Base-by-base conservation (phyloP, 2,329 filamentous ascomycete genomes). In the Pleurostoma richardsiae region DNA sequence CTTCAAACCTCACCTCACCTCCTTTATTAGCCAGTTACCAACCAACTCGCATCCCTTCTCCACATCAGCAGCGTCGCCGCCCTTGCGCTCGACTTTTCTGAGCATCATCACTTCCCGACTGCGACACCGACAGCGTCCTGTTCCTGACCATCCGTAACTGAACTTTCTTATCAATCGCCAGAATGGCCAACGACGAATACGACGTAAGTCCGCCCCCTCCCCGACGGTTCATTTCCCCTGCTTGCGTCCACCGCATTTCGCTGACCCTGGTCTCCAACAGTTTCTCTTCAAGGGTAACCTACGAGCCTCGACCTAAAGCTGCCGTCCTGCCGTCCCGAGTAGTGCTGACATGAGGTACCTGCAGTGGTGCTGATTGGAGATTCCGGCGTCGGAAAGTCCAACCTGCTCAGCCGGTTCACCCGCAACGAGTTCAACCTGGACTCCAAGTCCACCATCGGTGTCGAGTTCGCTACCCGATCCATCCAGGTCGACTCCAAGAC, bases 131-230 rank as follows among this genome's bases (percentile, higher is more conserved):
- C 19, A 19, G 19, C 19, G 19, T 19, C 19, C 19, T 19, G 19
- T 19, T 19, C 19, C 19, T 19, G 19, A 19, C 19, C 19, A 19
- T 19, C 19, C 19, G 19, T 19, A 19, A 19, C 19, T 19, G 19
- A 19, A 19, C 19, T 19, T 19, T 19, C 19, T 19, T 19, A 19
- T 64, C 59, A 51, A 36, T 58, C 63, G 64, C 70, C 76, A 79
- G 62, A 72, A 99, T 97, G 94, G 94, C 92, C 67, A 99, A 97
- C 85, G 94, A 99, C 82, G 94, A 99, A 80, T 99, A 99, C 78
- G 94, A 99, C 86, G 92, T 97, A 77, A 80, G 90, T 68, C 41
- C 46, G 48, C 41, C 47, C 48, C 50, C 55, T 51, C 55, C 59
- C 54, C 53, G 53, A 49, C 50, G 48, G 46, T 49, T 50, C 53